These are phyloP conservation scores for Apiospora sp. DNA, from an alignment of 2,329 filamentous ascomycete species.

Conservation along the genomic window DNA sequence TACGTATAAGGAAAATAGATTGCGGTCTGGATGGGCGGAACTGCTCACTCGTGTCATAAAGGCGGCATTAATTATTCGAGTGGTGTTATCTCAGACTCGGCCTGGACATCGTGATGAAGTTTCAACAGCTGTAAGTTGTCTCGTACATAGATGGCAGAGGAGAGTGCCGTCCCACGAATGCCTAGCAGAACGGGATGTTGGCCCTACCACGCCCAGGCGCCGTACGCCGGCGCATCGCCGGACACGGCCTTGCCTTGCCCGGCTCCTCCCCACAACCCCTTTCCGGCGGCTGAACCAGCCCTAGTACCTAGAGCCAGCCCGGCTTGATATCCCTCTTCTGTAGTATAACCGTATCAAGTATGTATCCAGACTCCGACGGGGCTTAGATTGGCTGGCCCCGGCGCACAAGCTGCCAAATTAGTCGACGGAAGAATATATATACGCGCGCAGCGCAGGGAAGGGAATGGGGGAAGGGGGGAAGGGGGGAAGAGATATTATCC, in stretches of 20 bases:
- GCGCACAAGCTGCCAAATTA: not conserved
- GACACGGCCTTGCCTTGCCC: not conserved
- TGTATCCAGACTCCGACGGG: not conserved
- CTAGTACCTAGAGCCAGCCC: not conserved
- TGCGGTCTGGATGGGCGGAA: no score
- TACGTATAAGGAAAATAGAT: no score
- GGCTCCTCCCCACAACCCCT: not conserved
- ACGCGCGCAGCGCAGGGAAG: not conserved
- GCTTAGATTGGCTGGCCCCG: not conserved
- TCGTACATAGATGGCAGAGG: no score
- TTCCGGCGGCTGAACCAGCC: not conserved
- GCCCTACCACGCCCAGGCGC: not conserved
- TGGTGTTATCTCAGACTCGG: no score
- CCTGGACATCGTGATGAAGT: no score
- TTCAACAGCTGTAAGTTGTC: no score
- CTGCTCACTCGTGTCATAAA: no score
- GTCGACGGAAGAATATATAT: not conserved
- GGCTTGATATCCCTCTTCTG: no score
- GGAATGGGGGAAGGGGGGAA: not conserved
- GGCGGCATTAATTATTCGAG: no score
- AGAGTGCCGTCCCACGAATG: not conserved
- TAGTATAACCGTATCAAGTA: not conserved
- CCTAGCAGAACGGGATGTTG: not conserved
- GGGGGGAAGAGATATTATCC: not conserved
- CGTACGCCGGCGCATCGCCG: not conserved